Base-by-base conservation (phyloP, 2,329 filamentous ascomycete species). In the Trichophyton rubrum region DNA sequence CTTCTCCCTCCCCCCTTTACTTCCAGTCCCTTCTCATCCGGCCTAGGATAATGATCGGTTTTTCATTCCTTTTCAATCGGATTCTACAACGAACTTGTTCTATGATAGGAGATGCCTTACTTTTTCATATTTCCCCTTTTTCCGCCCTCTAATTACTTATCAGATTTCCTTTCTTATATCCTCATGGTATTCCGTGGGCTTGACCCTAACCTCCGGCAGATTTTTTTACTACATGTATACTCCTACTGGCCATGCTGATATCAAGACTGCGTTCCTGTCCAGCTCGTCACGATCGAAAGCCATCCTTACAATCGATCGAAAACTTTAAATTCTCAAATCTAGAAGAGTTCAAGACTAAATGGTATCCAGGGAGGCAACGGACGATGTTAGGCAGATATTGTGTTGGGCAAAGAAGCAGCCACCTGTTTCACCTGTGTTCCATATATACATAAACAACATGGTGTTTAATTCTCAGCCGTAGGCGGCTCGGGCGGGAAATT, bases 51-150 rank as follows among this genome's bases (percentile, higher is more conserved):
- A 60, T 56, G 56, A 56, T 61, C 56, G 57, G 49, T 64, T 65
- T 30, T 61, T 56, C 63, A 59, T 64, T 65, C 62, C 62, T 65
- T 61, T 65, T 59, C 41, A 62, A 53, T 27, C 35, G 43, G 41
- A 53, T 27, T 51, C 17, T 33, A n/a, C 58, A 43, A n/a, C n/a
- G 53, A 51, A 38, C 38, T 30, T 30, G 33, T 56, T 43, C 15
- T 17, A 7, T 43, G 56, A 27, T 68, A 60, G 63, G 60, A 60
- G 62, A 63, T 61, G 58, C 63, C 8, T 27, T 30, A 22, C 27
- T 53, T 24, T 53, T 53, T 53, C 22, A 43, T 13, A 2, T 30
- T 55, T 33, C 59, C 33, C 15, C 30, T 47, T 41, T 40, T 40
- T 33, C 38, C 41, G 22, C 15, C 47, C n/a, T 38, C 20, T 33